Evolutionary conservation across 164 flowering plant genomes (phyloP).

Genomic region (Malania oleifera): DNA sequence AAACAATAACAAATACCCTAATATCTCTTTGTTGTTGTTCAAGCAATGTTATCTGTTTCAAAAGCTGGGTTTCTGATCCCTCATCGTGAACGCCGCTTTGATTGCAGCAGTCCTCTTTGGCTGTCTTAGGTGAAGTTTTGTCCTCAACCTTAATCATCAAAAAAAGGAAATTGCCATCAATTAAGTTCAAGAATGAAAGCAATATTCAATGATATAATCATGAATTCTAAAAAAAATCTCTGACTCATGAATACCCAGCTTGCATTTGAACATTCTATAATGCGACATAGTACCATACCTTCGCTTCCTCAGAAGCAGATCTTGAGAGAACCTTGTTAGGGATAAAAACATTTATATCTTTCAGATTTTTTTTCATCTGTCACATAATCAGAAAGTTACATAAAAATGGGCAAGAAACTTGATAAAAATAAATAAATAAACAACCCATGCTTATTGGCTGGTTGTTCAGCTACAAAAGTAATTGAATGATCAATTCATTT

Average conservation of each 20-base stretch:
- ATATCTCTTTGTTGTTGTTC: not conserved
- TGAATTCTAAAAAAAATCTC: no score
- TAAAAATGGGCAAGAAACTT: not conserved
- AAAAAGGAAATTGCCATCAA: not conserved
- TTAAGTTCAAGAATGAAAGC: not conserved
- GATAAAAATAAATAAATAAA: not conserved
- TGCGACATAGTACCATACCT: not conserved
- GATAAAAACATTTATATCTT: not conserved
- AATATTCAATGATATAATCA: not conserved
- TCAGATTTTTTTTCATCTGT: not conserved
- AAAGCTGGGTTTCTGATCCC: not conserved
- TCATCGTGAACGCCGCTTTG: not conserved
- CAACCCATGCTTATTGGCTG: not conserved
- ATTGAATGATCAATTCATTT: no score
- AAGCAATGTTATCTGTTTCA: not conserved
- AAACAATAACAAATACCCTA: not conserved
- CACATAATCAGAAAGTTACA: not conserved
- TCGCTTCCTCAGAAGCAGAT: slow-evolving; percentile 11
- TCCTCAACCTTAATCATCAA: not conserved
- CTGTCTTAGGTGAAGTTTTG: not conserved
- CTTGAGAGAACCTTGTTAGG: not conserved
- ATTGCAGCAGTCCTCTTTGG: not conserved
- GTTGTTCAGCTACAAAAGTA: not conserved
- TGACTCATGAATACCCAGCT: not conserved
- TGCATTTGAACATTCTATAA: not conserved